These are phyloP conservation scores for Emergomyces orientalis DNA, from an alignment of 2,329 filamentous ascomycete genomes.

Conservation along the genomic window DNA sequence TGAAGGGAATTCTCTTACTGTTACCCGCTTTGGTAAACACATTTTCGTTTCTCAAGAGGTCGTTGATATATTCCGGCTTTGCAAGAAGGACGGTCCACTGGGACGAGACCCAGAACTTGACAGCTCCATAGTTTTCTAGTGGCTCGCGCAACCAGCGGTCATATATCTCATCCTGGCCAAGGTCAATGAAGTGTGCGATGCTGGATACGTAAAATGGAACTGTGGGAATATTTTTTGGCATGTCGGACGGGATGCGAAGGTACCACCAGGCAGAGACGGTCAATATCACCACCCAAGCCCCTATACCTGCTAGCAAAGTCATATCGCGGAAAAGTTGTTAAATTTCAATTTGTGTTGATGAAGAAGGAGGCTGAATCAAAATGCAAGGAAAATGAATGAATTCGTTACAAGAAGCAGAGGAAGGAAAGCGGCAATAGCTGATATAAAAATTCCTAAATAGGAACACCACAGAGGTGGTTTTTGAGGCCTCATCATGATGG, in stretches of 20 bases:
- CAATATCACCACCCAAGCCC: not conserved
- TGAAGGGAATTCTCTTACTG: slow-evolving; percentile 35
- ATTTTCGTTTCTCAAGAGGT: slow-evolving; percentile 29
- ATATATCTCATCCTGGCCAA: slow-evolving; percentile 3
- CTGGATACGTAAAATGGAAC: slow-evolving; percentile 4
- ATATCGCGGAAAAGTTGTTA: not conserved
- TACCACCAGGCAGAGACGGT: not conserved
- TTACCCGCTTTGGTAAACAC: slow-evolving; percentile 33
- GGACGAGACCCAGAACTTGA: slow-evolving; percentile 42
- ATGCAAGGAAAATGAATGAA: not conserved
- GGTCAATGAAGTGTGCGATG: not conserved
- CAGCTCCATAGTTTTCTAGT: slow-evolving; percentile 31
- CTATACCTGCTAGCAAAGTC: not conserved
- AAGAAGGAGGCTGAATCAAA: not conserved
- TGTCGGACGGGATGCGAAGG: not conserved
- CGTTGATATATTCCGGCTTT: slow-evolving; percentile 36
- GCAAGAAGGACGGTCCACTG: slow-evolving; percentile 43
- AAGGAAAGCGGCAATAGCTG: not conserved
- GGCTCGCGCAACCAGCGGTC: slow-evolving; percentile 3
- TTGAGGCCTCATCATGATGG: not conserved
- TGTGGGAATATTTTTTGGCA: slow-evolving; percentile 5
- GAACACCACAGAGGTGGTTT: not conserved
- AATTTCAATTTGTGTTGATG: not conserved
- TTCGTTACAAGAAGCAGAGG: not conserved
- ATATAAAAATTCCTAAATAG: not conserved